A percentile compares a stretch with the other conserved stretches of the same genome.
phyloP scores from a whole-genome alignment of 129 eudicot species.

The Artemisia annua region DNA sequence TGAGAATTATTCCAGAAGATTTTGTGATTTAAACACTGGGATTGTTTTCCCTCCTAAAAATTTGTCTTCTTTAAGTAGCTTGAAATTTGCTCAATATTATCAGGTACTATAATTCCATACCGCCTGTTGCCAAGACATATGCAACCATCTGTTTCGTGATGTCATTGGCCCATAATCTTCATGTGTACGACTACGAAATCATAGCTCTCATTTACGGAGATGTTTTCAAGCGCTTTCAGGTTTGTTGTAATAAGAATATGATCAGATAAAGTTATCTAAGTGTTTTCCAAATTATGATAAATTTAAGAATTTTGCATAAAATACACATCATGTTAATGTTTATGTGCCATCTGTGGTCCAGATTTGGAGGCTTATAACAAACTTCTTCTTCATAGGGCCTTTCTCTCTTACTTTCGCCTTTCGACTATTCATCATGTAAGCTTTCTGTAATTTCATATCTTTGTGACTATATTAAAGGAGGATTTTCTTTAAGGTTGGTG shows the following conservation, averaged over 20 bases:
- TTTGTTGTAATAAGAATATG: neutral
- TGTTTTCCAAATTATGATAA: neutral
- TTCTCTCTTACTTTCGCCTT: conserved; percentile 55
- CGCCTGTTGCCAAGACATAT: conserved; percentile 61
- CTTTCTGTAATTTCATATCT: conserved; percentile 12
- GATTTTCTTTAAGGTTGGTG: neutral
- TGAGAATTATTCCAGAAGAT: neutral
- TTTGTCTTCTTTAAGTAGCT: neutral
- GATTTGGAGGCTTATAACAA: conserved; percentile 73
- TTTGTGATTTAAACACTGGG: neutral
- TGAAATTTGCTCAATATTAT: conserved; percentile 6
- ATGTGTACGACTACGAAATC: conserved; percentile 14
- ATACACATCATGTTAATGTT: no score
- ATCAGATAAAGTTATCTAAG: no score
- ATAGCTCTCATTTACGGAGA: conserved; percentile 42
- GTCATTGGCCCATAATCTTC: conserved; percentile 42
- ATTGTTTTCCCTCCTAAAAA: neutral
- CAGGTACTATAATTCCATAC: conserved; percentile 57
- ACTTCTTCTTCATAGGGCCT: conserved; percentile 58
- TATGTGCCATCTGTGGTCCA: conserved; percentile 20
- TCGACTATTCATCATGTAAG: conserved; percentile 58
- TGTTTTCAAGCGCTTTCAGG: conserved; percentile 58
- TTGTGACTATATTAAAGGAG: neutral
- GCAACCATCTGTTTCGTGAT: conserved; percentile 48
- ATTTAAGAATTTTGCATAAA: neutral